Evolutionary conservation across 192 early-diverging fungal genomes (phyloP), one percentile per base, ranked within the genome.

Genomic region (Diversispora eburnea): DNA sequence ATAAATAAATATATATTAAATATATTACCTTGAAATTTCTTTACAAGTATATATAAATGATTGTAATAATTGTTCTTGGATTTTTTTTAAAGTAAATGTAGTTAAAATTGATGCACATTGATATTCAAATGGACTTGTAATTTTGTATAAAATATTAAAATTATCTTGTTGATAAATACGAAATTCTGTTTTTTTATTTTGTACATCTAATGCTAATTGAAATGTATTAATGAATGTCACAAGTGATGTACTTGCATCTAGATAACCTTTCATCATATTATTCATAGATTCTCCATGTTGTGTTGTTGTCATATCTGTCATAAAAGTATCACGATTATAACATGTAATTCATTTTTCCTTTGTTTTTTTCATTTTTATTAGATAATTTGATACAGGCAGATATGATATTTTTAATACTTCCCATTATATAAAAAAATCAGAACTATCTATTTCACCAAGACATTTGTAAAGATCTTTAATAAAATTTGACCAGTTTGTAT

Each of bases 161-260:
- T 64, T 64, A 45, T 4, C 41, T 64, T 64, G 5, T 64, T 64
- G 1, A 64, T 45, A 64, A 2, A 46, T 46, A 2, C 13, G 12
- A 64, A 45, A 64, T 41, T 64, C 62, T 4, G 33, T 46, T 6
- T 41, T 46, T 64, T 64, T 9, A 45, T 64, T 64, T 64, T 46
- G 5, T 41, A 39, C 15, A 3, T 64, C 62, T 64, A 64, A 3
- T 64, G 62, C 62, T 64, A 4, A 64, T 45, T 41, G 5, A 64
- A 64, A 64, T 46, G 62, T 39, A 45, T 0, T 46, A 41, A 64
- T 41, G 41, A 64, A 64, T n/a, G 0, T 46, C 1, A 1, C 4
- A 45, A 64, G 20, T 45, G 39, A 64, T 2, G 62, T 64, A 41
- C n/a, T 64, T 41, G 33, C 62, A 64, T 64, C 62, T 45, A 64